Evolutionary conservation across 352 stramenopile genomes (phyloP).

Genomic region (Phytophthora melonis): DNA sequence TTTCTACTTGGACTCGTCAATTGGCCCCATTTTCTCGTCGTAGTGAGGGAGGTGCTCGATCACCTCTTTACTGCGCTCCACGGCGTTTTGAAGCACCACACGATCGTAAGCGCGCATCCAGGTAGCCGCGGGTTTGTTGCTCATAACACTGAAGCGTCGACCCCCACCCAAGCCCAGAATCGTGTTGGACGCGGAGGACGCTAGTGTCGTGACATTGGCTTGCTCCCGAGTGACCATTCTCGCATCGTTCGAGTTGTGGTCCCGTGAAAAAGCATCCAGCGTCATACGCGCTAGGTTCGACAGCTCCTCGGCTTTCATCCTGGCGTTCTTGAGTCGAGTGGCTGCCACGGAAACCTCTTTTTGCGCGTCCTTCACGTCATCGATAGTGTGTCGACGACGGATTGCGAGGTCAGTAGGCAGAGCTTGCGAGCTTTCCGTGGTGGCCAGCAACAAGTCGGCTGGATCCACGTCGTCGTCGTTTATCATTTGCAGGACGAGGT

Average conservation of each 20-base stretch:
- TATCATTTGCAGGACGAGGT: slow-evolving; percentile 75
- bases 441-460: slow-evolving; percentile 44
- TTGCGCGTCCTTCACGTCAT: slow-evolving; percentile 80
- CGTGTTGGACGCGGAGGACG: slow-evolving; percentile 35
- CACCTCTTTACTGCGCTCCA: slow-evolving; percentile 75
- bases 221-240: slow-evolving; percentile 18
- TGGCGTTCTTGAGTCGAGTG: slow-evolving; percentile 78
- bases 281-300: slow-evolving; percentile 79
- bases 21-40: slow-evolving; percentile 21
- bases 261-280: slow-evolving; percentile 65
- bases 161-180: slow-evolving; percentile 28
- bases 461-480: slow-evolving; percentile 74
- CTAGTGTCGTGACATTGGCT: slow-evolving; percentile 22
- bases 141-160: slow-evolving; percentile 30
- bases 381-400: slow-evolving; percentile 81
- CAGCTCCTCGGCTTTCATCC: slow-evolving; percentile 75
- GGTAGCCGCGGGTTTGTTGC: slow-evolving; percentile 42
- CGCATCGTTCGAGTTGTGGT: slow-evolving; percentile 15
- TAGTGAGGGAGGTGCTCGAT: slow-evolving; percentile 40
- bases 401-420: slow-evolving; percentile 63
- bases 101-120: slow-evolving; percentile 79
- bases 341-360: slow-evolving; percentile 75
- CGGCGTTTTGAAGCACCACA: slow-evolving; percentile 69
- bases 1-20: slow-evolving; percentile 22
- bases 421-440: slow-evolving; percentile 11